Percentiles rank a stretch among this genome's conserved stretches.
These are phyloP conservation scores for Sporisorium scitamineum DNA, from an alignment of 1,284 basidiomycete species.

Conservation along the genomic window DNA sequence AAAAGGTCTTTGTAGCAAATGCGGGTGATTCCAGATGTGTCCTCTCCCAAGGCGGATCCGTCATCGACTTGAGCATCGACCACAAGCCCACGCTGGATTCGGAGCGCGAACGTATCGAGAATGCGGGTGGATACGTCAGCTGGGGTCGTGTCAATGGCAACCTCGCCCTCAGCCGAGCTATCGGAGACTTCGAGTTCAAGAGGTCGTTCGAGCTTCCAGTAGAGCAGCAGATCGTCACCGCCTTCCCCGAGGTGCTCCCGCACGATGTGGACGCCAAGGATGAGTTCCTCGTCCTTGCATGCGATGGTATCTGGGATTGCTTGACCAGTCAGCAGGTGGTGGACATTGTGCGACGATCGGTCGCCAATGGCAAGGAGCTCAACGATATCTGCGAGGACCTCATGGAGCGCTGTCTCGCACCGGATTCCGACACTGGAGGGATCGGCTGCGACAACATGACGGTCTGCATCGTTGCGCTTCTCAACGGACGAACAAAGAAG, in stretches of 20 bases:
- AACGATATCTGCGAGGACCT: slow-evolving; percentile 86
- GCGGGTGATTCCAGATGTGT: slow-evolving; percentile 96
- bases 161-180: slow-evolving; percentile 90
- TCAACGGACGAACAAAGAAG: slow-evolving; percentile 86
- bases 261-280: slow-evolving; percentile 86
- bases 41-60: slow-evolving; percentile 85
- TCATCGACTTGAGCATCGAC: slow-evolving; percentile 89
- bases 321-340: slow-evolving; percentile 91
- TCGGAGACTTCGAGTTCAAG: slow-evolving; percentile 99
- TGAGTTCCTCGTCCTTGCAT: slow-evolving; percentile 94
- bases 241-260: slow-evolving; percentile 88
- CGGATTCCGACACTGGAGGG: slow-evolving; percentile 90
- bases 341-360: slow-evolving; percentile 85
- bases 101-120: slow-evolving; percentile 87
- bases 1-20: slow-evolving; percentile 76
- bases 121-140: slow-evolving; percentile 97
- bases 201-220: slow-evolving; percentile 84
- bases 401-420: slow-evolving; percentile 93
- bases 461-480: slow-evolving; percentile 86
- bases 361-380: slow-evolving; percentile 84
- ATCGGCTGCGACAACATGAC: slow-evolving; percentile 99
- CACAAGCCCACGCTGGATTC: slow-evolving; percentile 92
- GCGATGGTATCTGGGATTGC: slow-evolving; percentile 99
- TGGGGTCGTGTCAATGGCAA: slow-evolving; percentile 98
- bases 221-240: slow-evolving; percentile 94